Evolutionary conservation across 768 basidiomycete genomes (phyloP), one percentile per base, ranked within the genome.

Genomic region (Boletus tylopilopsis): DNA sequence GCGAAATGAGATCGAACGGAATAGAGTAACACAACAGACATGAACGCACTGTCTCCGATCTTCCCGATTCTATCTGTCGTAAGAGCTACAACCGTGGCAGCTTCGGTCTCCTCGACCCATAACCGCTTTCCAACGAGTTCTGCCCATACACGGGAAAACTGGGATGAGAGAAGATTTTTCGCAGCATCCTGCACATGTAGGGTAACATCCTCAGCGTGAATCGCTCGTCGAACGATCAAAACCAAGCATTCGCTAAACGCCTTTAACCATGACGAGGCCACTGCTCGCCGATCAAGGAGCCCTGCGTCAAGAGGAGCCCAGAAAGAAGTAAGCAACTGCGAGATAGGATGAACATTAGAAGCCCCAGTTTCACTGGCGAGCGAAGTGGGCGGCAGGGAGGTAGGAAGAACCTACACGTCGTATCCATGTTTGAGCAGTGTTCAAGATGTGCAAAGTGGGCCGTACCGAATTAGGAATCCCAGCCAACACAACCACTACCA

Each of bases 401-500:
- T 10, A 30, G 49, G 66, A 24, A 64, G 56, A 69, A 36, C 64
- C 61, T 49, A 44, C 33, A 15, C 8, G 9, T 15, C 8, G 9
- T 15, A 5, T 2, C 29, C n/a, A 15, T 8, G 37, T 45, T 47
- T 24, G 59, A 30, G 38, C 16, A 2, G 18, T 30, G n/a, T 22
- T 6, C n/a, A 43, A 33, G 44, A 9, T 41, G 49, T 45, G 3
- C 7, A 42, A 24, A 45, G 24, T 15, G 42, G 19, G 33, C 60
- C 81, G 43, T 67, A 90, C 87, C 35, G 75, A 71, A 12, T 75
- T 64, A 1, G 92, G 88, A 12, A 97, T 78, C 0, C 90, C 93
- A 2, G 91, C 88, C 13, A 97, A 63, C 22, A 94, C 75, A 22
- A 96, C 74, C 16, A 96, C 70, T 23, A 95, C 75, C 2, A 84